Conservation (phyloP, 2,329 filamentous ascomycete species). For the Harringtonia lauricola region DNA sequence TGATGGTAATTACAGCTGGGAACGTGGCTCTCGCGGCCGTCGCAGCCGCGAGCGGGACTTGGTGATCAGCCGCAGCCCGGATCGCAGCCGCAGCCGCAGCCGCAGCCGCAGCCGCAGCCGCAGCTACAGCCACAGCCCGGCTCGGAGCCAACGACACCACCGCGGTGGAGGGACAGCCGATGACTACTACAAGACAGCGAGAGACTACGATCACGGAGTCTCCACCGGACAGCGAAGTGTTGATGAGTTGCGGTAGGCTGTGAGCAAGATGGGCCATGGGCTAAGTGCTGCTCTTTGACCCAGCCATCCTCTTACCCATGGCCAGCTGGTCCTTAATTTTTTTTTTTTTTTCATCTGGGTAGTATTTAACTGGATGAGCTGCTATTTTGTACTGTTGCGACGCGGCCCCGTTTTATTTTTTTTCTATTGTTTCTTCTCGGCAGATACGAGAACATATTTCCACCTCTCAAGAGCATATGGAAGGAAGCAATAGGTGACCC, state of each 20-base stretch:
- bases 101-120: not conserved
- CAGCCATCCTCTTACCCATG: too few relatives aligned
- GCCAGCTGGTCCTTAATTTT: not conserved
- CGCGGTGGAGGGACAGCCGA: constrained; percentile 9
- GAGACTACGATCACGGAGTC: too few relatives aligned
- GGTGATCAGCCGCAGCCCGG: constrained; percentile 7
- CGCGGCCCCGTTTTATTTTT: not conserved
- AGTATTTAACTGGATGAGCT: too few relatives aligned
- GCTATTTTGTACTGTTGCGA: not conserved
- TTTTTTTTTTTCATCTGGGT: not conserved
- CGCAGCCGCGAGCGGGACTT: constrained; percentile 10
- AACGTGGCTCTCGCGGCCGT: constrained; percentile 13
- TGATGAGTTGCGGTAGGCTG: not conserved
- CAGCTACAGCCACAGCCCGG: constrained; percentile 3
- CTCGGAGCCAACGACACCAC: not conserved
- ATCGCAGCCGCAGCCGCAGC: not conserved
- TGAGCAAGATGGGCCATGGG: too few relatives aligned
- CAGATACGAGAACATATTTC: too few relatives aligned
- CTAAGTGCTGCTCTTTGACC: too few relatives aligned
- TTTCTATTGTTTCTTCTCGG: not conserved
- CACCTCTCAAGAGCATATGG: too few relatives aligned
- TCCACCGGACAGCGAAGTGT: not conserved
- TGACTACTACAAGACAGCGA: constrained; percentile 8
- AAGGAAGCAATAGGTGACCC: too few relatives aligned
- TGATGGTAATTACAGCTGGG: constrained; percentile 5